These are phyloP conservation scores for Hansenula sp. DNA, from an alignment of 1,139 yeast species.

Conservation along the genomic window DNA sequence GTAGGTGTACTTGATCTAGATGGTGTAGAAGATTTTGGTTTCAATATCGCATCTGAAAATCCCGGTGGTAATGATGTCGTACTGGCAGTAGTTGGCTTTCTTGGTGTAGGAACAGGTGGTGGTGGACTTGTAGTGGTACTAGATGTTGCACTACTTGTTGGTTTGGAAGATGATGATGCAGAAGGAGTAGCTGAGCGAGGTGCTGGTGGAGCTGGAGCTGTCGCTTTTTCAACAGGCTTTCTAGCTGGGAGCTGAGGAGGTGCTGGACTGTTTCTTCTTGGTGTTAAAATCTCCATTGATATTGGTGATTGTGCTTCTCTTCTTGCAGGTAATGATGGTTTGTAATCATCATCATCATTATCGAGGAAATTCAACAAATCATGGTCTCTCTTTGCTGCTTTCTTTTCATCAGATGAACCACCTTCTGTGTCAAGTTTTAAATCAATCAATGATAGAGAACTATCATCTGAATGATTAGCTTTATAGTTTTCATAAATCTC, in stretches of 20 bases:
- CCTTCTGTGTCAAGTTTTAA: slow-evolving; percentile 9
- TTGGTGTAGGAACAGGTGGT: slow-evolving; percentile 19
- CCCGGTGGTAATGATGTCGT: slow-evolving; percentile 20
- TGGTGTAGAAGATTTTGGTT: slow-evolving; percentile 8
- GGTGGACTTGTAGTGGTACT: slow-evolving; percentile 6
- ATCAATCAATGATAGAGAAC: slow-evolving; percentile 7
- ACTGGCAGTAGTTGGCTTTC: slow-evolving; percentile 6
- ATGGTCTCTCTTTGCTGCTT: background rate
- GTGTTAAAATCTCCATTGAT: slow-evolving; percentile 5
- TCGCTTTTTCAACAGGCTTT: slow-evolving; percentile 11
- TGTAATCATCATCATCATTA: slow-evolving; percentile 6
- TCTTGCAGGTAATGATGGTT: slow-evolving; percentile 11
- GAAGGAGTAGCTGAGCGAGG: slow-evolving; percentile 5
- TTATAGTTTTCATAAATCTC: slow-evolving; percentile 50
- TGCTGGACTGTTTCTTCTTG: slow-evolving; percentile 1
- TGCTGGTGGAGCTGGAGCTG: slow-evolving; percentile 7
- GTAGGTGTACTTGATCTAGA: slow-evolving; percentile 15
- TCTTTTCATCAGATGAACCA: background rate
- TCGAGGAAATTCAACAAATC: slow-evolving; percentile 11
- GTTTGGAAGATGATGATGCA: slow-evolving; percentile 8
- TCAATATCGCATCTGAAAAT: slow-evolving; percentile 16
- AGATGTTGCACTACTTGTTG: slow-evolving; percentile 4
- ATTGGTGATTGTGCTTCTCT: slow-evolving; percentile 6
- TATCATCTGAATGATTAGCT: slow-evolving; percentile 11
- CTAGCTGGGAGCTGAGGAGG: slow-evolving; percentile 24